A percentile compares a stretch with the other conserved stretches of the same genome.
These are phyloP conservation scores for Trichoderma sp. DNA, from an alignment of 2,329 filamentous ascomycete species.

Conservation along the genomic window DNA sequence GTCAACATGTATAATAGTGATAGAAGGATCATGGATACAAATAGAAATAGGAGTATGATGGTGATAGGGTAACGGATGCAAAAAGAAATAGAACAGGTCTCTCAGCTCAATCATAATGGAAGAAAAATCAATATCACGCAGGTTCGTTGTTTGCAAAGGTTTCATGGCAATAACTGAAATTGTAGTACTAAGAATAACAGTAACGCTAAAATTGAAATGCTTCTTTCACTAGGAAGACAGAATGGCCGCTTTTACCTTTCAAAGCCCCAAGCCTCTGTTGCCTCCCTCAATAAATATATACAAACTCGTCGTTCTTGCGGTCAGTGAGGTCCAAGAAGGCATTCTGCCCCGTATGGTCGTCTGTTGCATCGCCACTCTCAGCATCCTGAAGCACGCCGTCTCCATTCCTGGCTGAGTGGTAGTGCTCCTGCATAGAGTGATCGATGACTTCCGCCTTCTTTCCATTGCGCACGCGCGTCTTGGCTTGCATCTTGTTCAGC, in stretches of 20 bases:
- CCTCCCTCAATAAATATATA: constrained; percentile 57
- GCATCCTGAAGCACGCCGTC: constrained; percentile 22
- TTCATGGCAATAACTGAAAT: background rate
- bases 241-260: background rate
- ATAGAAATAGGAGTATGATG: background rate
- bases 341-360: constrained; percentile 47
- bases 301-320: constrained; percentile 67
- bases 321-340: constrained; percentile 65
- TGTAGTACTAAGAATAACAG: background rate
- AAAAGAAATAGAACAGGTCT: background rate
- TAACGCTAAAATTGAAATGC: background rate
- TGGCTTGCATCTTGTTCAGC: constrained; percentile 60
- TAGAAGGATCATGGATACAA: background rate
- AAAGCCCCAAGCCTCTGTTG: background rate
- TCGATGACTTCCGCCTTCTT: constrained; percentile 63
- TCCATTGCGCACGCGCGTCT: constrained; percentile 58
- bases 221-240: background rate
- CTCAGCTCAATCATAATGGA: constrained; percentile 6
- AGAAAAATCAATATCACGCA: background rate
- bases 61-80: background rate
- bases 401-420: constrained; percentile 34
- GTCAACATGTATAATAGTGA: background rate
- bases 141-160: too few species aligned
- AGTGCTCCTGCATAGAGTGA: constrained; percentile 60
- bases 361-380: constrained; percentile 21